Evolutionary conservation across 345 rosid species (phyloP).

Genomic region (Corchorus olitorius): DNA sequence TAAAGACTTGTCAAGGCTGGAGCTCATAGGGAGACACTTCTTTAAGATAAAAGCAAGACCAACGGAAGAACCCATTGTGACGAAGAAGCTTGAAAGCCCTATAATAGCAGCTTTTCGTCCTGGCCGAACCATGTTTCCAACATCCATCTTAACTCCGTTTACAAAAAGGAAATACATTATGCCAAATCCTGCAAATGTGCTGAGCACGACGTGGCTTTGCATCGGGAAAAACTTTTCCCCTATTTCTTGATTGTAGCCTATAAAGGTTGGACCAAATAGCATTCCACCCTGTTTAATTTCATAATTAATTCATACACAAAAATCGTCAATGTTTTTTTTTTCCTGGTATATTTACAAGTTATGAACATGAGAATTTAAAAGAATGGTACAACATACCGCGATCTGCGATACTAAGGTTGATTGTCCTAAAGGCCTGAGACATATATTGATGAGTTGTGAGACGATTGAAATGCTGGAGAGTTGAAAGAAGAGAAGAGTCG

Average conservation of each 20-base stretch:
- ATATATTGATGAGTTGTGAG: background rate
- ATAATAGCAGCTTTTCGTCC: slow-evolving; percentile 21
- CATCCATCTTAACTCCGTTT: slow-evolving; percentile 17
- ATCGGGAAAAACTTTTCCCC: slow-evolving; percentile 23
- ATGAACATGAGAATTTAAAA: background rate
- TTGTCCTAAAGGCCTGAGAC: slow-evolving; percentile 12
- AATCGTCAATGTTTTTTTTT: too few relatives aligned
- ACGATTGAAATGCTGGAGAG: slow-evolving; percentile 3
- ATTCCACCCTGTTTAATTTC: slow-evolving; percentile 32
- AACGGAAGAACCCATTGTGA: background rate
- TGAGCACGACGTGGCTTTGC: background rate
- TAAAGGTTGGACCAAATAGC: slow-evolving; percentile 27
- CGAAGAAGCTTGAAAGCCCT: background rate
- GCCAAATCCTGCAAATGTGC: slow-evolving; percentile 27
- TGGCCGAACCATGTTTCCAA: background rate
- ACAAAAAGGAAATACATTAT: slow-evolving; percentile 28
- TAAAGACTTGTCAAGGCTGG: background rate
- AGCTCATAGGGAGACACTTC: background rate
- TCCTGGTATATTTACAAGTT: too few relatives aligned
- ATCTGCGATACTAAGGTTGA: background rate
- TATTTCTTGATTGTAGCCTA: background rate
- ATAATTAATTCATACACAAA: background rate
- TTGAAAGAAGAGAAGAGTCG: slow-evolving; percentile 2
- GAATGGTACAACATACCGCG: background rate
- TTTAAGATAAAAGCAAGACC: background rate